A percentile compares a stretch with the other conserved stretches of the same genome.
Evolutionary conservation across 257 asterid genomes (phyloP).

Genomic region (Fraxinus americana): DNA sequence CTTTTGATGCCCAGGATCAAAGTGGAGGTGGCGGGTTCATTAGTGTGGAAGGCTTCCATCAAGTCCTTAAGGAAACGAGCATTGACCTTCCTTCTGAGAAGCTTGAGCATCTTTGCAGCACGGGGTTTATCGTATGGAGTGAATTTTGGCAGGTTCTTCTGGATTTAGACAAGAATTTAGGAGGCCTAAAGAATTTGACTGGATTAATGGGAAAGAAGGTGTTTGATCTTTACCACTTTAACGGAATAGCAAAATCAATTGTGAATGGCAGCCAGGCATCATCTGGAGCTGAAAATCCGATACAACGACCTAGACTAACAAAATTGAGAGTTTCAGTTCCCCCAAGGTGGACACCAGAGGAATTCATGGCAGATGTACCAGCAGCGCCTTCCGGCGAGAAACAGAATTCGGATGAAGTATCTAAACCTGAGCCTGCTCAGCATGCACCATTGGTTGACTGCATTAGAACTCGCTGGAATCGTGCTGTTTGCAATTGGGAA

Average conservation of each 20-base stretch:
- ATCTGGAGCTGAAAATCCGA: constrained; percentile 51
- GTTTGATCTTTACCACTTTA: constrained; percentile 88
- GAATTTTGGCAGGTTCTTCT: constrained; percentile 91
- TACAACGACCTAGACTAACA: constrained; percentile 82
- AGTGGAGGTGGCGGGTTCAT: constrained; percentile 99
- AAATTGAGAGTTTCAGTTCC: constrained; percentile 90
- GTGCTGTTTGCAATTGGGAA: constrained; percentile 87
- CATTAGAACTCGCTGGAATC: constrained; percentile 87
- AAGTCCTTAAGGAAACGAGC: constrained; percentile 63
- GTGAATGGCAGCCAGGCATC: constrained; percentile 45
- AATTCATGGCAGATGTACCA: constrained; percentile 63
- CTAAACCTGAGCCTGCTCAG: constrained; percentile 67
- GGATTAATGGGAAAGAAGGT: constrained; percentile 84
- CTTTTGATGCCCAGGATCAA: constrained; percentile 90
- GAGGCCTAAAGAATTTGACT: constrained; percentile 87
- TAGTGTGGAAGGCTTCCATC: constrained; percentile 84
- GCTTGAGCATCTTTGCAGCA: constrained; percentile 62
- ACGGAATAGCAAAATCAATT: constrained; percentile 90
- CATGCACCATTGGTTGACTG: constrained; percentile 94
- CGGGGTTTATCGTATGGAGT: constrained; percentile 91
- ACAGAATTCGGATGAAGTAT: constrained; percentile 44
- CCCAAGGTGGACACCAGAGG: constrained; percentile 97
- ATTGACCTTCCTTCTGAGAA: constrained; percentile 70
- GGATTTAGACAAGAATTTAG: constrained; percentile 75
- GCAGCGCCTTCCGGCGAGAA: constrained; percentile 31